Evolutionary conservation across 2,329 filamentous ascomycete species (phyloP), one percentile per base, ranked within the genome.

Genomic region (Herpotrichia juniperi): DNA sequence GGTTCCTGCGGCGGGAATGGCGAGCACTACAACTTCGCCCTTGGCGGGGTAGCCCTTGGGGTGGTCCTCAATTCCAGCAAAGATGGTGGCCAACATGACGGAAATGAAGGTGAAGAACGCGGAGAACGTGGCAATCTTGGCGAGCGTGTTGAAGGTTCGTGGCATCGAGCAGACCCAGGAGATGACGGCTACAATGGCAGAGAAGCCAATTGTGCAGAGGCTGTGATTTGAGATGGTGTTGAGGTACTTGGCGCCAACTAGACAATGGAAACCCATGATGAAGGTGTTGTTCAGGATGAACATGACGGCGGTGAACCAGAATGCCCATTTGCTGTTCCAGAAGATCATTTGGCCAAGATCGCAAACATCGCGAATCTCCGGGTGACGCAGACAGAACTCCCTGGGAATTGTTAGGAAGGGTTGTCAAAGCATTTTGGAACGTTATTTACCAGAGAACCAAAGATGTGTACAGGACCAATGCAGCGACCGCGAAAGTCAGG

Each of bases 311-410:
- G 85, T 87, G 49, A 81, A 76, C 64, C 79, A 86, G 78, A 85
- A 87, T 2, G 81, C 85, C 84, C 88, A 90, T 53, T 83, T 85
- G 72, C 90, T 87, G 59, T 88, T 87, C 87, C 89, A 96, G 76
- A 96, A 96, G 19, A 97, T 84, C 83, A 93, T 93, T 74, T 96
- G 91, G n/a, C 92, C 93, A 68, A 97, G 90, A 70, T 97, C 93
- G 70, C 92, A 96, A 12, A 96, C 90, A 77, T 97, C 93, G 62
- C 91, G 87, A 53, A 96, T 87, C 72, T 97, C 91, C 1, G 93
- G 93, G 68, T 97, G 91, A 42, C 91, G 86, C 51, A 97, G 77
- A 71, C 93, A 97, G 67, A 96, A 96, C 71, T 93, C 86, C 92
- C 89, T 93, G 17, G 12, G 5, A 14, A n/a, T 14, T 37, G 40